These are phyloP conservation scores for Aristolochia contorta DNA, from an alignment of 164 flowering plant genomes.

Conservation along the genomic window DNA sequence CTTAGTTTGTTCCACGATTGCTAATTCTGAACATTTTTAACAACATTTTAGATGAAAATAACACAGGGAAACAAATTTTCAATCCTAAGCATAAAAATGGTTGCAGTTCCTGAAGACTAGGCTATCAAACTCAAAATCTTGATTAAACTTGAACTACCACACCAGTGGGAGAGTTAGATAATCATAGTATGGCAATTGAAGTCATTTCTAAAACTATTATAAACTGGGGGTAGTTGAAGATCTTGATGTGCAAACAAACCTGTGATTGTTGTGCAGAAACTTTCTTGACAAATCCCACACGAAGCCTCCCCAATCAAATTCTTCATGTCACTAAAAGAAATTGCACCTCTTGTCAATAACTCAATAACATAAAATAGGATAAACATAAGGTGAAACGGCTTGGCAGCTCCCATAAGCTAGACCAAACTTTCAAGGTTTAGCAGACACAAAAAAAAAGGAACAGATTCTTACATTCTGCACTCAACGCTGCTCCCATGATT, in stretches of 20 bases:
- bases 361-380: neutral
- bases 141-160: neutral
- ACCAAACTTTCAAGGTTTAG: neutral
- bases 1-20: too few species aligned
- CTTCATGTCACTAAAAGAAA: constrained; percentile 64
- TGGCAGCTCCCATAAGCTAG: neutral
- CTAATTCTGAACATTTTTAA: too few species aligned
- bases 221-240: neutral
- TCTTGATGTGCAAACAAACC: constrained; percentile 20
- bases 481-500: constrained; percentile 72
- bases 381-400: neutral
- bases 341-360: neutral
- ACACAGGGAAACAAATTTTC: too few species aligned
- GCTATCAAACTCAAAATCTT: too few species aligned
- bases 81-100: too few species aligned
- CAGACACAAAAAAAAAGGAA: neutral
- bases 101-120: too few species aligned
- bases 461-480: constrained; percentile 60
- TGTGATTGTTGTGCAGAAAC: constrained; percentile 56
- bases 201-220: neutral
- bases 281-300: constrained; percentile 83
- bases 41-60: too few species aligned
- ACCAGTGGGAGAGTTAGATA: neutral
- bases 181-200: neutral
- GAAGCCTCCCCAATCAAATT: constrained; percentile 66